These are phyloP conservation scores for Kwoniella europaea DNA, from an alignment of 768 basidiomycete species.

Conservation along the genomic window DNA sequence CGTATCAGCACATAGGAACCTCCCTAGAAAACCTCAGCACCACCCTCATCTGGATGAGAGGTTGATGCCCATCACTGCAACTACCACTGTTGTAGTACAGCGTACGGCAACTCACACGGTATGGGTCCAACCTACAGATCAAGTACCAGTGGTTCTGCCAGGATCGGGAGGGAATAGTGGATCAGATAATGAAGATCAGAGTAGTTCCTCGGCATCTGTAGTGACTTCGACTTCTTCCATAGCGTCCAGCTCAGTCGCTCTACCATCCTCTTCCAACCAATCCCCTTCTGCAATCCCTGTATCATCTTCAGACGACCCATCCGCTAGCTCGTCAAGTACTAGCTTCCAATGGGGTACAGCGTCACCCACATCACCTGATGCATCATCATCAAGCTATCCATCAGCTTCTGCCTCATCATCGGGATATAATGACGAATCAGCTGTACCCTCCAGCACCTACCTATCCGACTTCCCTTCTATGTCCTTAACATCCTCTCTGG, in stretches of 20 bases:
- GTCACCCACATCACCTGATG: not conserved
- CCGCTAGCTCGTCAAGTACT: not conserved
- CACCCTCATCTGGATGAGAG: constrained; percentile 45
- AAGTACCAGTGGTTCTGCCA: constrained; percentile 22
- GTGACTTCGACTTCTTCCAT: not conserved
- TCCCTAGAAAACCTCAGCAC: constrained; percentile 12
- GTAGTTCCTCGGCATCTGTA: not conserved
- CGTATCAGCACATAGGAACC: constrained; percentile 18
- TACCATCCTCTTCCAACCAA: too few relatives aligned
- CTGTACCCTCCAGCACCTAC: not conserved
- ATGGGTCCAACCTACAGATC: constrained; percentile 49
- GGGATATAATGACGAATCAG: not conserved
- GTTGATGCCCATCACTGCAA: constrained; percentile 53
- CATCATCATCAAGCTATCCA: not conserved
- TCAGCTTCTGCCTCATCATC: not conserved
- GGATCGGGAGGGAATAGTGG: constrained; percentile 6
- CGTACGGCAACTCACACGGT: constrained; percentile 45
- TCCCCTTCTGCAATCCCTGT: not conserved
- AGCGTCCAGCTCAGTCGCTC: not conserved
- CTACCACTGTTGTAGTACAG: constrained; percentile 50
- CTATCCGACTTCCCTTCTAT: constrained; percentile 16
- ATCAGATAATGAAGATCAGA: not conserved
- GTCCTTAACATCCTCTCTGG: constrained; percentile 9
- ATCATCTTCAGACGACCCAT: not conserved
- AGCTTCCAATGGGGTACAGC: not conserved